Conservation (phyloP, 495 filamentous ascomycete species). For the Penicillium soppii region DNA sequence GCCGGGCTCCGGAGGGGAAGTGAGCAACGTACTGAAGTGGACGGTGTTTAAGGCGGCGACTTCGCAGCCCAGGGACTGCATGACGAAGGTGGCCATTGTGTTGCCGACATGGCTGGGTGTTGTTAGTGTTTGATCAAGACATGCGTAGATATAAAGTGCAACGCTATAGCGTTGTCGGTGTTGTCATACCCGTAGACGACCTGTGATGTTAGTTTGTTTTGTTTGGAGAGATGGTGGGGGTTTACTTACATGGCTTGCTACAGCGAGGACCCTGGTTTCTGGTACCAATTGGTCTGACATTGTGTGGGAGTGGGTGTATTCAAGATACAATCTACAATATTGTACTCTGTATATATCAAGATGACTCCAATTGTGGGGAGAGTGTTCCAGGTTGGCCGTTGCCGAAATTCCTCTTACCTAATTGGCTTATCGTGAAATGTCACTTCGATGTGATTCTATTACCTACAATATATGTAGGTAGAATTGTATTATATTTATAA, state of each 20-base stretch:
- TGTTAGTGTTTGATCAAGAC: constrained; percentile 11
- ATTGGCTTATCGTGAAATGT: constrained; percentile 13
- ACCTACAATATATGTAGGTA: too few relatives aligned
- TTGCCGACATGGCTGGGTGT: constrained; percentile 86
- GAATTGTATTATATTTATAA: too few relatives aligned
- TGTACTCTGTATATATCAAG: too few relatives aligned
- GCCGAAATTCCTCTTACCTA: constrained; percentile 20
- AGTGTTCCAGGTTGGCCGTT: neutral
- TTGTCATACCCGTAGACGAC: constrained; percentile 71
- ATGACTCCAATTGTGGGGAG: neutral
- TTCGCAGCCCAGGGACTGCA: constrained; percentile 91
- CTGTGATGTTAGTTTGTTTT: constrained; percentile 40
- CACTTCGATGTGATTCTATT: too few relatives aligned
- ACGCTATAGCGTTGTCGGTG: neutral
- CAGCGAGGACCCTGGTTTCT: constrained; percentile 83
- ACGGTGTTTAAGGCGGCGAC: constrained; percentile 93
- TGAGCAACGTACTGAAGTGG: constrained; percentile 78
- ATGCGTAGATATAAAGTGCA: neutral
- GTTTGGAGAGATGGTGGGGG: neutral
- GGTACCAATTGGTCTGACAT: constrained; percentile 58
- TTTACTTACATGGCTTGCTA: constrained; percentile 92
- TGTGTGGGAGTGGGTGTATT: constrained; percentile 1
- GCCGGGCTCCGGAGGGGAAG: constrained; percentile 8
- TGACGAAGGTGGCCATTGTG: constrained; percentile 87
- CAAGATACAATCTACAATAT: too few relatives aligned